Conservation (phyloP, 345 rosid species). For the Eucalyptus curtisii region DNA sequence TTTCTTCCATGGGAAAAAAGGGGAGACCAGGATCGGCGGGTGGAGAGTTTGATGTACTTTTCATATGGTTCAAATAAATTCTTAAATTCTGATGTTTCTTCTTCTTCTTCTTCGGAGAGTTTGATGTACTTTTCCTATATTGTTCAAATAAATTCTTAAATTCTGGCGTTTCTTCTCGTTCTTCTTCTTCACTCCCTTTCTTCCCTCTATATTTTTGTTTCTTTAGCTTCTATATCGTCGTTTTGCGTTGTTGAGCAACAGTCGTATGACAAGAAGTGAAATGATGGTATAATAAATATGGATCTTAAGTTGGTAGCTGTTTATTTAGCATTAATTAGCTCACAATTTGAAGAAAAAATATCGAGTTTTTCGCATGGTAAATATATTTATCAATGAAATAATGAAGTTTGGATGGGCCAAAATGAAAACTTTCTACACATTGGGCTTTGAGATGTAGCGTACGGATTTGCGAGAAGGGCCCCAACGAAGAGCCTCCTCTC, state of each 20-base stretch:
- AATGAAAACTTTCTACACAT: neutral
- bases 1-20: neutral
- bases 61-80: too few species aligned
- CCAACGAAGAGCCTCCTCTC: neutral
- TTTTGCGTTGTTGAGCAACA: neutral
- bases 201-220: too few species aligned
- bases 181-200: too few species aligned
- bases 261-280: neutral
- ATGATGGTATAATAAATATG: neutral
- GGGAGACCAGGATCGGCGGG: neutral
- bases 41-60: neutral
- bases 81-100: neutral
- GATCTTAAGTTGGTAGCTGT: neutral
- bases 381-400: neutral
- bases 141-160: neutral
- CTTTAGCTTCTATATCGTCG: too few species aligned
- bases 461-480: too few species aligned
- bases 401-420: neutral
- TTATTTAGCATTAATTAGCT: neutral
- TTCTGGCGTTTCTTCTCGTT: neutral
- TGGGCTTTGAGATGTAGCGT: neutral
- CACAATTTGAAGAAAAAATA: neutral
- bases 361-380: fast-evolving
- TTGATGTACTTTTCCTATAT: neutral
- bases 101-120: neutral